Evolutionary conservation across 1,284 basidiomycete species (phyloP).

Genomic region (Tilletia horrida): DNA sequence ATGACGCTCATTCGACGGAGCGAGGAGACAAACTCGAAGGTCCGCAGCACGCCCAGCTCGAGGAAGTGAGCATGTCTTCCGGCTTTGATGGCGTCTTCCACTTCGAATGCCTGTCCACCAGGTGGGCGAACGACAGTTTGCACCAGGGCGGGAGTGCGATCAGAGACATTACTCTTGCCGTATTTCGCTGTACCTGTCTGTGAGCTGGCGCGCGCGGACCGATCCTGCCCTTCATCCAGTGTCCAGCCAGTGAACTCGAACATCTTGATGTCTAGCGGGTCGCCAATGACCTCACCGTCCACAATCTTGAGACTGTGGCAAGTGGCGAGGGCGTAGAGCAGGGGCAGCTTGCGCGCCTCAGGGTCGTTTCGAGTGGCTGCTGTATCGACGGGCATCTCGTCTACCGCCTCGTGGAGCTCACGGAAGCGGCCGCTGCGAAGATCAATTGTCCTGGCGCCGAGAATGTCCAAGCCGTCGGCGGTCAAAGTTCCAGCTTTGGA

Average conservation of each 20-base stretch:
- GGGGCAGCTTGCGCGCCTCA: conserved; percentile 67
- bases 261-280: conserved; percentile 83
- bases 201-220: conserved; percentile 36
- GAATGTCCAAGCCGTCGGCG: conserved; percentile 94
- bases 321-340: conserved; percentile 88
- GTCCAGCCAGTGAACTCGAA: conserved; percentile 96
- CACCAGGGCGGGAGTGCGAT: conserved; percentile 82
- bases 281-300: conserved; percentile 82
- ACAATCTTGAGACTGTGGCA: conserved; percentile 95
- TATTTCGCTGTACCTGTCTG: conserved; percentile 47
- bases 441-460: conserved; percentile 58
- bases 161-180: conserved; percentile 57
- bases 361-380: conserved; percentile 58
- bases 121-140: conserved; percentile 95
- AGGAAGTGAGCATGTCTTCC: conserved; percentile 89
- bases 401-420: conserved; percentile 80
- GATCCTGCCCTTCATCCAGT: conserved; percentile 72
- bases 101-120: conserved; percentile 77
- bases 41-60: conserved; percentile 86
- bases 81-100: conserved; percentile 83
- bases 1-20: conserved; percentile 95
- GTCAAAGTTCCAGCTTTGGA: conserved; percentile 75
- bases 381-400: conserved; percentile 70
- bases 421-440: conserved; percentile 68
- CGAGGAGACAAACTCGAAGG: conserved; percentile 92